A percentile compares a stretch with the other conserved stretches of the same genome.
Evolutionary conservation across 139 green algal genomes (phyloP).

Genomic region (Chlamydomonas sp.): DNA sequence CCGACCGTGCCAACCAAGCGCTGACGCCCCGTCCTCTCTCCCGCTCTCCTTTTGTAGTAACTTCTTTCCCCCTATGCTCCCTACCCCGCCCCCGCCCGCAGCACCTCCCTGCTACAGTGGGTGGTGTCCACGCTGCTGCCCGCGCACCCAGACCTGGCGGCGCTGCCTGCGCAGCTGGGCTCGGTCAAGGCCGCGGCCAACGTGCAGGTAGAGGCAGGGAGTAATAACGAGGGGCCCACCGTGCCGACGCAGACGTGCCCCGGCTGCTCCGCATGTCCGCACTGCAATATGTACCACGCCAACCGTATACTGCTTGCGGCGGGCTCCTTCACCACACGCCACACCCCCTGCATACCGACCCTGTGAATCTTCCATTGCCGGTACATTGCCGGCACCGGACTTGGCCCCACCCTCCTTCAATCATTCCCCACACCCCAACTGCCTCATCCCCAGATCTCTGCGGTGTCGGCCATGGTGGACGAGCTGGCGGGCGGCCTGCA

Average conservation of each 20-base stretch:
- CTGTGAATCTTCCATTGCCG: no score
- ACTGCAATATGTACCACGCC: no score
- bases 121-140: constrained; percentile 60
- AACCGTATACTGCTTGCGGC: no score
- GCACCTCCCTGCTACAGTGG: constrained; percentile 84
- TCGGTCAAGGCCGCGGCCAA: constrained; percentile 60
- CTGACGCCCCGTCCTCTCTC: not conserved
- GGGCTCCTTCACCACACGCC: no score
- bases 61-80: no score
- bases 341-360: no score
- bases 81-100: constrained; percentile 45
- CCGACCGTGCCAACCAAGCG: not conserved
- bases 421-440: not conserved
- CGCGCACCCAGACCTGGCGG: constrained; percentile 24
- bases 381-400: not conserved
- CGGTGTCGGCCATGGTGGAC: constrained; percentile 55
- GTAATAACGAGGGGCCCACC: not conserved
- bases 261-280: no score
- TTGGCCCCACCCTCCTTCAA: not conserved
- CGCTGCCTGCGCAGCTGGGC: constrained; percentile 55
- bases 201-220: constrained; percentile 53
- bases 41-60: not conserved
- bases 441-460: constrained; percentile 47
- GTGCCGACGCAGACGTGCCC: not conserved
- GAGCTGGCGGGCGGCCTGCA: constrained; percentile 57